Base-by-base conservation (phyloP, 2,329 filamentous ascomycete species). In the Tolypocladium pustulatum region DNA sequence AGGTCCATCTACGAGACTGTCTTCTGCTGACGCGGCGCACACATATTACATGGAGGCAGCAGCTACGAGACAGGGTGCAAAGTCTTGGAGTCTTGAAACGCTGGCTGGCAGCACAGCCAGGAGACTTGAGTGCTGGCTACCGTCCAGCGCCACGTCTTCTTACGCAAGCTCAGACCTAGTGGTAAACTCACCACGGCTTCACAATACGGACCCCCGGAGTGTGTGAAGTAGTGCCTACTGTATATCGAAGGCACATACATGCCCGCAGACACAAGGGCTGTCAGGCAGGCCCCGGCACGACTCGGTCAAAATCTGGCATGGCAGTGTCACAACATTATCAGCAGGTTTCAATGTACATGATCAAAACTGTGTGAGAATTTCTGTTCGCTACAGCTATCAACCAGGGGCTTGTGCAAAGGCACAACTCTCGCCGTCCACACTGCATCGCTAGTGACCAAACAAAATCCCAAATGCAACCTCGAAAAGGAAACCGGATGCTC, bases 1-100 rank as follows among this genome's bases (percentile, higher is more conserved):
- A 61, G 60, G 46, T 64, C 66, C 20, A 61, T 68, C 34, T 62
- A 65, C 58, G 61, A 64, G 32, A 67, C 63, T 20, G 58, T 62
- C 17, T 67, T 64, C 56, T 70, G 62, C 30, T 60, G 57, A 59
- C 17, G 3, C 8, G 49, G 27, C 27, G 49, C 27, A 6, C 27
- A 17, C 25, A 4, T n/a, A n/a, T 32, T 34, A 9, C 32, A 34
- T 34, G 32, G 46, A n/a, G n/a, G 46, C 20, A 10, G 27, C 15
- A 12, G 15, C 5, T 30, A 12, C 1, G 27, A 52, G 17, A 12
- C 12, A 27, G 17, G 9, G 27, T n/a, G 49, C 27, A 52, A 5
- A 12, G 9, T 6, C 17, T 20, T 15, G 27, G 17, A 27, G 46
- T 51, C 30, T 5, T 9, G 5, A 25, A 30, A 10, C 13, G 8